phyloP scores from a whole-genome alignment of 2,329 filamentous ascomycete species.

The Leptodontidium sp. region DNA sequence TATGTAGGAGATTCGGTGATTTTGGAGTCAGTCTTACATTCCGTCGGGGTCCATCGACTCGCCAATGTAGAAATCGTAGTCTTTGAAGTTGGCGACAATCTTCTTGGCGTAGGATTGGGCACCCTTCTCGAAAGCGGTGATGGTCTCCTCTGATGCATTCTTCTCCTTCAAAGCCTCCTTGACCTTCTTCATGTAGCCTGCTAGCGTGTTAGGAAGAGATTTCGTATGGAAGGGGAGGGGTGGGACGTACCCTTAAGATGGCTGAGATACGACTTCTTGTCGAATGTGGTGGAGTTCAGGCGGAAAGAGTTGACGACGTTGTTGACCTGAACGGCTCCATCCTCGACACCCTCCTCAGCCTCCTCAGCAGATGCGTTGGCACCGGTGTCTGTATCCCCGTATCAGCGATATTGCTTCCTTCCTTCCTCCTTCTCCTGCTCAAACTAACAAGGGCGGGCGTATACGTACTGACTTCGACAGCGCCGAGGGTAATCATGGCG shows the following conservation, averaged over 20 bases:
- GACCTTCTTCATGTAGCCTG: conserved; percentile 92
- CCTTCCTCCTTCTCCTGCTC: not conserved
- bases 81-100: conserved; percentile 86
- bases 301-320: conserved; percentile 95
- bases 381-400: conserved; percentile 71
- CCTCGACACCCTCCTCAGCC: conserved; percentile 78
- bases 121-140: conserved; percentile 82
- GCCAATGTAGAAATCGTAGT: conserved; percentile 94
- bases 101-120: conserved; percentile 80
- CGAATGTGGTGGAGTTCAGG: conserved; percentile 77
- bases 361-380: conserved; percentile 98
- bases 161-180: conserved; percentile 73
- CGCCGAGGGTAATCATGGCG: conserved; percentile 83
- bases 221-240: not conserved
- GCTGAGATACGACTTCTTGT: conserved; percentile 85
- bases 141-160: conserved; percentile 67
- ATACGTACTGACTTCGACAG: conserved; percentile 71
- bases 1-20: not conserved
- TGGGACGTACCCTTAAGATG: conserved; percentile 81
- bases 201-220: conserved; percentile 27
- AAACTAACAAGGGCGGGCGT: conserved; percentile 21
- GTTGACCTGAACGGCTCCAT: conserved; percentile 78
- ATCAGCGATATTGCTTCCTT: conserved; percentile 29
- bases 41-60: conserved; percentile 92
- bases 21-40: conserved; percentile 69